Base-by-base conservation (phyloP, 441 rosid species). In the Gossypium aridum region DNA sequence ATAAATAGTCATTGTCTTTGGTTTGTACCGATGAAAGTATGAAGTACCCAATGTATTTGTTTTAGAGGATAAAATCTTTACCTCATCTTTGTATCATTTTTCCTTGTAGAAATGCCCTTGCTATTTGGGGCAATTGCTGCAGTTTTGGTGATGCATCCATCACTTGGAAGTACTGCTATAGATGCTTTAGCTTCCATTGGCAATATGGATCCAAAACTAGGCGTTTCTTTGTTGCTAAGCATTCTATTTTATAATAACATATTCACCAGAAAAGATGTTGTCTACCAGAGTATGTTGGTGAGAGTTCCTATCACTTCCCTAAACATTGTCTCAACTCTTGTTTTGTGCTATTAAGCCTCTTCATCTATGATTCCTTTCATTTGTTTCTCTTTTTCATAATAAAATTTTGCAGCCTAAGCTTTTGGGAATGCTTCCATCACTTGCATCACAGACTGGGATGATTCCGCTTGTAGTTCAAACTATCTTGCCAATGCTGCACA, bases 361-460 rank as follows among this genome's bases (percentile, higher is more conserved):
- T 56, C 75, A n/a, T 70, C 72, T 64, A 62, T n/a, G 22, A 67
- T 67, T 47, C 16, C 64, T 17, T 76, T 72, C 76, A 16, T 8
- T 1, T 47, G 3, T 72, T 23, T 60, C 12, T n/a, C 31, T 61
- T 62, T 61, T 22, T 26, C 16, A n/a, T 39, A 47, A 34, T 31
- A 34, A 22, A 22, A 34, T 19, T 76, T 74, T 84, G 78, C 90
- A 95, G 99, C 84, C 89, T 75, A 92, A 91, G 85, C 88, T 95
- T 82, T 74, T 95, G 86, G 84, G 90, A 49, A 73, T 92, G 87
- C 93, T 95, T 79, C 99, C 99, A 39, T 88, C 91, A 63, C 87
- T 95, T 70, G 98, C 98, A 83, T 88, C 97, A 49, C 93, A 91
- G 72, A 86, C 87, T 71, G 83, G 85, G 76, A 92, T 95, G 98